phyloP scores from a whole-genome alignment of 352 stramenopile genomes.

The Phytophthora europaea region DNA sequence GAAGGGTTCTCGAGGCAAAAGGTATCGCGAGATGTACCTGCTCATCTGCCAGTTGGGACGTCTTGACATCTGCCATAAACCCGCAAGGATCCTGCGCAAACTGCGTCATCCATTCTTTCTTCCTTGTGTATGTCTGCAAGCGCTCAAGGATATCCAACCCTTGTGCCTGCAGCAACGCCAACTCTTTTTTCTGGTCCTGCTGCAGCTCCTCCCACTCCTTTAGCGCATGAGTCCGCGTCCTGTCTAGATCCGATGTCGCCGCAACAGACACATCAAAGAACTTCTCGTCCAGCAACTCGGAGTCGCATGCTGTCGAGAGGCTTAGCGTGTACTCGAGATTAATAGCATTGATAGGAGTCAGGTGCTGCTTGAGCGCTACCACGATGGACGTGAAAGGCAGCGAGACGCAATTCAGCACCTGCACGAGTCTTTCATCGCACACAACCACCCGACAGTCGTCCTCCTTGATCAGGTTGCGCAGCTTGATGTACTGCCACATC shows the following conservation, averaged over 20 bases:
- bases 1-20: neutral
- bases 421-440: constrained; percentile 60
- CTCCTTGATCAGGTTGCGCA: constrained; percentile 80
- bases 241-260: constrained; percentile 61
- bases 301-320: constrained; percentile 40
- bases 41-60: constrained; percentile 70
- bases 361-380: constrained; percentile 71
- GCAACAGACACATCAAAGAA: constrained; percentile 73
- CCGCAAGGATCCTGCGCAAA: constrained; percentile 73
- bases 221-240: constrained; percentile 42
- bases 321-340: constrained; percentile 74
- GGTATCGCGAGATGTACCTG: constrained; percentile 40
- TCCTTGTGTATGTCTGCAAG: constrained; percentile 56
- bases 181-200: constrained; percentile 73
- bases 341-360: constrained; percentile 62
- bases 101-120: constrained; percentile 78
- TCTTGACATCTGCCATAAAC: constrained; percentile 68
- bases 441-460: constrained; percentile 81
- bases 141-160: constrained; percentile 63
- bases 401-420: constrained; percentile 74
- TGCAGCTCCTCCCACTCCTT: constrained; percentile 71
- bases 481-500: constrained; percentile 85
- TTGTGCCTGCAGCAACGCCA: constrained; percentile 66
- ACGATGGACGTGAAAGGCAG: constrained; percentile 79
- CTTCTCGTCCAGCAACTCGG: constrained; percentile 56